These are phyloP conservation scores for Fusarium veterinarium DNA, from an alignment of 2,329 filamentous ascomycete species.

Conservation along the genomic window DNA sequence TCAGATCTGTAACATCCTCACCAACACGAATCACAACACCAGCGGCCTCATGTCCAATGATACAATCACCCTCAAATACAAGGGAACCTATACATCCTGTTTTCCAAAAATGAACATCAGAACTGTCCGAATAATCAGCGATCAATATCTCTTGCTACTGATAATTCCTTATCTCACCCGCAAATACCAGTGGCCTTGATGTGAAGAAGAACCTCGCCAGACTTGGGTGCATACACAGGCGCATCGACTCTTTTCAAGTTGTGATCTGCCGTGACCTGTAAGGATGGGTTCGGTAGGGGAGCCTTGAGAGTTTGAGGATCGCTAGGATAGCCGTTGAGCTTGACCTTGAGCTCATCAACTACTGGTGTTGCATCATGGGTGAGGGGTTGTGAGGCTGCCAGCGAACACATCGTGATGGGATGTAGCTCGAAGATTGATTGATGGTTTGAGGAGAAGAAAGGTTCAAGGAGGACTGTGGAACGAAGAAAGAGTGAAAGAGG, in stretches of 20 bases:
- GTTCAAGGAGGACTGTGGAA: background rate
- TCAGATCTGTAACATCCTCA: constrained; percentile 63
- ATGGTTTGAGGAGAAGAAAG: background rate
- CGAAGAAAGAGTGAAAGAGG: background rate
- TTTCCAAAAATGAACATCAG: constrained; percentile 77
- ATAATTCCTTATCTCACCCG: constrained; percentile 56
- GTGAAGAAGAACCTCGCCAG: constrained; percentile 68
- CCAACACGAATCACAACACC: constrained; percentile 69
- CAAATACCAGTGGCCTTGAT: constrained; percentile 73
- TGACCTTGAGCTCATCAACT: constrained; percentile 33
- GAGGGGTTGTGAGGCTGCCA: constrained; percentile 30
- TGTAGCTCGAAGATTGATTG: background rate
- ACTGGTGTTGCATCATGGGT: constrained; percentile 12
- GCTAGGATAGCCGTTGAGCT: constrained; percentile 14
- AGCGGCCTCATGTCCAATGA: constrained; percentile 73
- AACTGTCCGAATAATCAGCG: constrained; percentile 52
- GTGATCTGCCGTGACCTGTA: constrained; percentile 68
- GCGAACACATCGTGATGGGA: constrained; percentile 34
- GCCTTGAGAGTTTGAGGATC: constrained; percentile 38
- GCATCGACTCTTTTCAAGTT: constrained; percentile 66
- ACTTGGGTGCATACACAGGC: constrained; percentile 64
- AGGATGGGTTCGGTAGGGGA: constrained; percentile 48
- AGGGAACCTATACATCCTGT: constrained; percentile 71
- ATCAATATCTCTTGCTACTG: background rate
- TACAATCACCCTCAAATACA: constrained; percentile 71